These are phyloP conservation scores for Cercospora citrullina DNA, from an alignment of 2,329 filamentous ascomycete species.

Conservation along the genomic window DNA sequence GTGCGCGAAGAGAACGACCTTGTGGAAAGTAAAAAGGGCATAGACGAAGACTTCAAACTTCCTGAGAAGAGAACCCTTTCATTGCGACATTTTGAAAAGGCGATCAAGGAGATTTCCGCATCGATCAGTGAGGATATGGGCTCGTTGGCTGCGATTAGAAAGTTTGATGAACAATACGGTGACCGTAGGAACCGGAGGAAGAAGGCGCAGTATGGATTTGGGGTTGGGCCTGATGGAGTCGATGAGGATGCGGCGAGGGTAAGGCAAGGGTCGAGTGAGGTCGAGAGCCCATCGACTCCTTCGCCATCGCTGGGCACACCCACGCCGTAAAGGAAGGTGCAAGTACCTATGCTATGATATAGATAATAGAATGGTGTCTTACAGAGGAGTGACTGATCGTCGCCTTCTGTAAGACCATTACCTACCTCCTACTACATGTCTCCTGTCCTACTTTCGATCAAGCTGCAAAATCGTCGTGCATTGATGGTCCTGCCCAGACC, in stretches of 20 bases:
- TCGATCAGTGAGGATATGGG: constrained; percentile 94
- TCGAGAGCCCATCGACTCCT: not conserved
- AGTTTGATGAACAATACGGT: constrained; percentile 95
- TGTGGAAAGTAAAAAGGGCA: constrained; percentile 30
- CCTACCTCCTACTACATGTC: not conserved
- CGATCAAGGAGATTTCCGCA: constrained; percentile 83
- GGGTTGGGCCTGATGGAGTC: constrained; percentile 27
- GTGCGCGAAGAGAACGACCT: constrained; percentile 70
- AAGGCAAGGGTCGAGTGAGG: constrained; percentile 17
- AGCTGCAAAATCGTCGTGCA: not conserved
- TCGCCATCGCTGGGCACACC: constrained; percentile 1
- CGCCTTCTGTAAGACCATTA: not conserved
- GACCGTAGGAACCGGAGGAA: constrained; percentile 66
- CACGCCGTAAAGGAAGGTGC: constrained; percentile 12
- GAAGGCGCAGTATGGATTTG: constrained; percentile 40
- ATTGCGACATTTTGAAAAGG: constrained; percentile 76
- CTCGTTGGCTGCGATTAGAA: constrained; percentile 78
- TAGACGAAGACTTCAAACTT: constrained; percentile 54
- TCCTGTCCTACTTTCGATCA: not conserved
- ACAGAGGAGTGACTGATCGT: not conserved
- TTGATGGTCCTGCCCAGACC: not conserved
- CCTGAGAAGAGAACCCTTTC: constrained; percentile 68
- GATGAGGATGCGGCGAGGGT: constrained; percentile 39
- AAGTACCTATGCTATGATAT: not conserved
- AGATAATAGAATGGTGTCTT: not conserved